Evolutionary conservation across 805 yeast genomes (phyloP).

Genomic region (Cyberlindnera petersonii): DNA sequence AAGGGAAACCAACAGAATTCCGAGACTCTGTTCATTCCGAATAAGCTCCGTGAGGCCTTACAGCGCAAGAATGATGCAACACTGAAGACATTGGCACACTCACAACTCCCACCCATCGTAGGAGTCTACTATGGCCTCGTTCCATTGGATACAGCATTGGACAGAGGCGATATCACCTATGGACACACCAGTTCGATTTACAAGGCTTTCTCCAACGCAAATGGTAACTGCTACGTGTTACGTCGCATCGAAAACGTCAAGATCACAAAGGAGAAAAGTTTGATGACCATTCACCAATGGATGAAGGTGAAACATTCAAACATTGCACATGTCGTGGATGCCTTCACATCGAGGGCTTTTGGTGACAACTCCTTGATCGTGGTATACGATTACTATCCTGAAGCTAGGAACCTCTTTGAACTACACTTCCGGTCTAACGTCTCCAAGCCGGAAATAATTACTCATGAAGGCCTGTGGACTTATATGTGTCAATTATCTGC

Average conservation of each 20-base stretch:
- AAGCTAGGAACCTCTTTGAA: conserved; percentile 66
- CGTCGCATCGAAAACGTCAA: conserved; percentile 66
- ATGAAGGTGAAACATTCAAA: conserved; percentile 50
- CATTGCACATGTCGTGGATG: conserved; percentile 67
- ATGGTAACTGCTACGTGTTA: conserved; percentile 75
- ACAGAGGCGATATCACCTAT: conserved; percentile 35
- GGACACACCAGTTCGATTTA: conserved; percentile 60
- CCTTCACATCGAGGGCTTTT: conserved; percentile 83
- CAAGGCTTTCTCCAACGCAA: conserved; percentile 74
- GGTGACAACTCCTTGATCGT: conserved; percentile 73
- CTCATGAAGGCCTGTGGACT: conserved; percentile 69
- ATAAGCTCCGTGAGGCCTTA: conserved; percentile 64
- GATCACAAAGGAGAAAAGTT: conserved; percentile 51
- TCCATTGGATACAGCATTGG: conserved; percentile 61
- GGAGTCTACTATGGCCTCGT: conserved; percentile 79
- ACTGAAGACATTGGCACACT: conserved; percentile 57
- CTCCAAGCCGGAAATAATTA: conserved; percentile 43
- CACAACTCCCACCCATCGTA: conserved; percentile 70
- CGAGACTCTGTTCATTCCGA: conserved; percentile 66
- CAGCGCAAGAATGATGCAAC: conserved; percentile 78
- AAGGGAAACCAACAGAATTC: conserved; percentile 70
- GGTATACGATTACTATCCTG: conserved; percentile 83
- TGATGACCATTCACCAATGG: conserved; percentile 68
- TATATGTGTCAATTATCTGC: conserved; percentile 70
- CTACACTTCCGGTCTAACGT: conserved; percentile 50